A percentile compares a stretch with the other conserved stretches of the same genome.
phyloP scores from a whole-genome alignment of 106 monocot genomes.

The Dioscorea alata region DNA sequence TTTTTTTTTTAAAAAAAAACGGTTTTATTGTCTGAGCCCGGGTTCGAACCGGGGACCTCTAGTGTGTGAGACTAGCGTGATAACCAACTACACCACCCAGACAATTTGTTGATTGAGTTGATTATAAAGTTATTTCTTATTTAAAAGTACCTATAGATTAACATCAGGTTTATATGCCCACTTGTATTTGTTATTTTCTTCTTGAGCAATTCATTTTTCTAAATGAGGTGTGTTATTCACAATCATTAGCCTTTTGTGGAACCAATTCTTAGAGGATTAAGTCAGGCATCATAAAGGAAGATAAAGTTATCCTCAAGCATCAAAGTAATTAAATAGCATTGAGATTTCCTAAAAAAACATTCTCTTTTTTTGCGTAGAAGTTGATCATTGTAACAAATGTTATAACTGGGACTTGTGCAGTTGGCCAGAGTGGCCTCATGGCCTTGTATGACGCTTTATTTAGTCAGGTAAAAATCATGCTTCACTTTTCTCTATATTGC shows the following conservation, averaged over 20 bases:
- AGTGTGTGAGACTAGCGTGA: constrained; percentile 10
- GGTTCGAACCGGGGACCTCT: constrained; percentile 10
- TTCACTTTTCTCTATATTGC: too few relatives aligned
- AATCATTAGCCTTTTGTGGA: not conserved
- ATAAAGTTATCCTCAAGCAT: not conserved
- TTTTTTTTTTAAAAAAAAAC: too few relatives aligned
- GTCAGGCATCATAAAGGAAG: not conserved
- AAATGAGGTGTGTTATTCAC: not conserved
- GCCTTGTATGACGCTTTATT: constrained; percentile 71
- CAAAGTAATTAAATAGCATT: not conserved
- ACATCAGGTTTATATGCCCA: constrained; percentile 13
- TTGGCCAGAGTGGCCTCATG: constrained; percentile 94
- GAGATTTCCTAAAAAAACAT: not conserved
- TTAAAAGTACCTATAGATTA: constrained; percentile 39
- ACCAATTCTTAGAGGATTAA: too few relatives aligned
- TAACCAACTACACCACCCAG: constrained; percentile 11
- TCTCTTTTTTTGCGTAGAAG: not conserved
- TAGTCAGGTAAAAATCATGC: constrained; percentile 19
- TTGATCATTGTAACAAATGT: not conserved
- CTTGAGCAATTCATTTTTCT: not conserved
- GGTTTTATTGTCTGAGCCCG: constrained; percentile 2
- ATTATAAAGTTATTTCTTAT: constrained; percentile 6
- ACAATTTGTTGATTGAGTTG: not conserved
- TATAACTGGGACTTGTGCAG: constrained; percentile 18
- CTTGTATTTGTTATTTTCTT: too few relatives aligned